phyloP scores from a whole-genome alignment of 2,329 filamentous ascomycete species.

The Reticulascus tulasneorum region DNA sequence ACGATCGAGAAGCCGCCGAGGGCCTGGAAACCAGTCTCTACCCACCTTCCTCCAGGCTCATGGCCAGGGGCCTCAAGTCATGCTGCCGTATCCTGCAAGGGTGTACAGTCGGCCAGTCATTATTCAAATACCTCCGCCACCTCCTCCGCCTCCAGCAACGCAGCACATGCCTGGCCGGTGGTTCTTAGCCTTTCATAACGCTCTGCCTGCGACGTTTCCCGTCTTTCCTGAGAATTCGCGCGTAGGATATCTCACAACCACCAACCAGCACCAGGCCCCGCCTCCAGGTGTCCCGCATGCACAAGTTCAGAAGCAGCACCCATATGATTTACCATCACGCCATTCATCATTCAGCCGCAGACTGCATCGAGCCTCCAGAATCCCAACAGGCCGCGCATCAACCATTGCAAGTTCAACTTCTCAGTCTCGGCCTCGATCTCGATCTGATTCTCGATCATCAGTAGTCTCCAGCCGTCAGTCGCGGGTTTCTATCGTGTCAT shows the following conservation, averaged over 20 bases:
- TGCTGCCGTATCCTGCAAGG: background rate
- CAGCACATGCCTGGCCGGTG: too few species aligned
- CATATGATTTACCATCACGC: conserved; percentile 8
- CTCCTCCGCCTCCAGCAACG: too few species aligned
- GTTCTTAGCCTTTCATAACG: too few species aligned
- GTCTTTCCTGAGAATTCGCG: too few species aligned
- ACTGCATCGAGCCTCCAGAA: conserved; percentile 20
- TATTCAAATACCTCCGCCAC: conserved; percentile 4
- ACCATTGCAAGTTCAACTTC: conserved; percentile 25
- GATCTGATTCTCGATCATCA: conserved; percentile 1
- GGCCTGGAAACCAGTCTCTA: too few species aligned
- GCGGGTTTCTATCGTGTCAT: conserved; percentile 1
- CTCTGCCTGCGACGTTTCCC: too few species aligned
- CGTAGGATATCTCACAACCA: too few species aligned
- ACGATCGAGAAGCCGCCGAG: too few species aligned
- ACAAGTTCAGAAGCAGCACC: too few species aligned
- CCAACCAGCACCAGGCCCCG: too few species aligned
- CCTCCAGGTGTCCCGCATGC: too few species aligned
- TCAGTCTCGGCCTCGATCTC: background rate
- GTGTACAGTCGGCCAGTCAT: background rate
- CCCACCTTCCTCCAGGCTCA: too few species aligned
- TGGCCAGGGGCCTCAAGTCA: background rate
- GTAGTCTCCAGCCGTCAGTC: background rate
- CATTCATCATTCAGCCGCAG: conserved; percentile 7
- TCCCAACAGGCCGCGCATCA: conserved; percentile 29